Evolutionary conservation across 2,329 filamentous ascomycete genomes (phyloP), one percentile per base, ranked within the genome.

Genomic region (Leptosphaerulina australis): DNA sequence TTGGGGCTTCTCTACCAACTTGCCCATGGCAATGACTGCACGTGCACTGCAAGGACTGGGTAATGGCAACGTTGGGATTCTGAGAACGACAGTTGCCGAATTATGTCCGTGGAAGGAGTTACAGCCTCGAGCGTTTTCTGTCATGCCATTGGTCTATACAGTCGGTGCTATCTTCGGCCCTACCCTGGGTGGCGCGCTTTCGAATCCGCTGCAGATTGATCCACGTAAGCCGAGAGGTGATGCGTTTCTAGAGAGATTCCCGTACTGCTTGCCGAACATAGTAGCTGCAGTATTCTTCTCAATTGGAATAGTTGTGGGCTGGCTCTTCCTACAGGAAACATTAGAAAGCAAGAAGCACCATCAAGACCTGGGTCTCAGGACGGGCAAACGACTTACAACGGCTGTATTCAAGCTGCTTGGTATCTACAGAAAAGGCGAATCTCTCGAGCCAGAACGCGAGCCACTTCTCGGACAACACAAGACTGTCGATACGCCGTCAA

Each of bases 91-190:
- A 77, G 91, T 97, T 2, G 93, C 93, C 0, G 93, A 97, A 72
- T 86, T 97, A 81, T 91, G 96, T 1, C 89, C 91, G 0, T 86
- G 94, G 70, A 91, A 74, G 69, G 88, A 91, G 66, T 79, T 96
- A 5, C 93, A 97, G 67, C 92, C 93, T 0, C 80, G 85, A 43
- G 94, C 94, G 0, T 97, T 97, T 72, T 91, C 88, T 57, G 80
- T 97, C 35, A 97, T 97, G 92, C 93, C 93, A 3, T 76, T 97
- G 12, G 89, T 88, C 1, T 97, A 91, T 88, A 91, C 87, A 9
- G 77, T 97, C 43, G 93, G 93, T 0, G 88, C 86, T 26, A 90
- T 96, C 28, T 88, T 96, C 60, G 93, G 93, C 0, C 93, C 93
- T 1, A 71, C 85, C 3, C 88, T 97, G 64, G 93, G 93, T 21